These are phyloP conservation scores for Wallacemonas sp. DNA, from an alignment of 208 protist genomes.

Conservation along the genomic window DNA sequence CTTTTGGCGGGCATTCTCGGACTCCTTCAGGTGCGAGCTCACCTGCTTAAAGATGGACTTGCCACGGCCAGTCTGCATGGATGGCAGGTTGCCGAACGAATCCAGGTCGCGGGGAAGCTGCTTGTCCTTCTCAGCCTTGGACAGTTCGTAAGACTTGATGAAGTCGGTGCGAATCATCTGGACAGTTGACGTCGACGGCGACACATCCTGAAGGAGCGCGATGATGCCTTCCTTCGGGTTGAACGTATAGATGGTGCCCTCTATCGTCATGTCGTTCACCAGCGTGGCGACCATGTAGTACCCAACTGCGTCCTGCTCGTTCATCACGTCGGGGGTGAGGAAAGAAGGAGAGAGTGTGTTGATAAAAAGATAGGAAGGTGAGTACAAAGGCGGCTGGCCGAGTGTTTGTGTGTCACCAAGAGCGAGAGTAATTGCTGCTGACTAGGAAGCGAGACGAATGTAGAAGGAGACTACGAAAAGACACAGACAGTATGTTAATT, in stretches of 20 bases:
- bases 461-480: too few species aligned
- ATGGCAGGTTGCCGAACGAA: constrained; percentile 58
- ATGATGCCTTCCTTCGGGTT: constrained; percentile 72
- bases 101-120: constrained; percentile 63
- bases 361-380: too few species aligned
- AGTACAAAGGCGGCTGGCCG: too few species aligned
- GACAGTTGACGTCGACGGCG: constrained; percentile 45
- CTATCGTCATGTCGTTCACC: constrained; percentile 57
- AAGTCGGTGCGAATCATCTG: constrained; percentile 74
- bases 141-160: constrained; percentile 73
- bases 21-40: constrained; percentile 67
- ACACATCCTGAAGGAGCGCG: constrained; percentile 58
- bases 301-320: constrained; percentile 73
- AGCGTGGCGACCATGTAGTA: constrained; percentile 59
- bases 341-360: constrained; percentile 4
- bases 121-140: constrained; percentile 35
- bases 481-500: too few species aligned
- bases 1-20: constrained; percentile 38
- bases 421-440: too few species aligned
- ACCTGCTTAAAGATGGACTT: constrained; percentile 86
- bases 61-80: constrained; percentile 81
- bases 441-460: too few species aligned
- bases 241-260: constrained; percentile 85
- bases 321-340: constrained; percentile 46
- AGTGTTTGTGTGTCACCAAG: too few species aligned